Evolutionary conservation across 2,329 filamentous ascomycete genomes (phyloP).

Genomic region (Fusarium buxicola): DNA sequence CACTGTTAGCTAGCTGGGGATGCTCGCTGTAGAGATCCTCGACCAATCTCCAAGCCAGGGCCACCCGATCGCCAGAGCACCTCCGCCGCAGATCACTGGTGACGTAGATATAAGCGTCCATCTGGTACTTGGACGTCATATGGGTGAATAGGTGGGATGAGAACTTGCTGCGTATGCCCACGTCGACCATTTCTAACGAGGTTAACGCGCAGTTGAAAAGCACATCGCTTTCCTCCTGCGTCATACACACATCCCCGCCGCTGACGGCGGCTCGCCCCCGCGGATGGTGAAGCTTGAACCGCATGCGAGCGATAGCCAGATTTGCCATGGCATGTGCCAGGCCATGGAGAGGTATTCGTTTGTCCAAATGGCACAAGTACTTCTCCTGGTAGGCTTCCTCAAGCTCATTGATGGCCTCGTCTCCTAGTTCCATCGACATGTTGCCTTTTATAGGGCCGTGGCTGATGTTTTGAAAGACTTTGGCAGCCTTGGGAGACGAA

Average conservation of each 20-base stretch:
- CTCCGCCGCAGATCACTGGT: constrained; percentile 47
- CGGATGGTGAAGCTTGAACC: constrained; percentile 48
- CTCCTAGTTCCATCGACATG: constrained; percentile 21
- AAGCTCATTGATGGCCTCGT: constrained; percentile 44
- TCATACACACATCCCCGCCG: constrained; percentile 24
- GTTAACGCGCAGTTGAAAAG: constrained; percentile 43
- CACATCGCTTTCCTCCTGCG: constrained; percentile 37
- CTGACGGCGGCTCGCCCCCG: constrained; percentile 17
- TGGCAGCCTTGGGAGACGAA: constrained; percentile 35
- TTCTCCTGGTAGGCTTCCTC: constrained; percentile 43
- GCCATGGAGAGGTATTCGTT: constrained; percentile 46
- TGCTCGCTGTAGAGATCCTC: constrained; percentile 43
- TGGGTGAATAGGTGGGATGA: constrained; percentile 47
- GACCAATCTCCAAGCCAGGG: constrained; percentile 44
- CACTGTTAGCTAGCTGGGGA: constrained; percentile 20
- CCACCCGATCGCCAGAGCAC: constrained; percentile 26
- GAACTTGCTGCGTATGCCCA: constrained; percentile 42
- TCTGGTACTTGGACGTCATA: constrained; percentile 40
- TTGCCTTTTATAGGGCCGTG: constrained; percentile 14
- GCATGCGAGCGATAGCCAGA: constrained; percentile 44
- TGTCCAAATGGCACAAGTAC: constrained; percentile 40
- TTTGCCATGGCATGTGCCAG: constrained; percentile 39
- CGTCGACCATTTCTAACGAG: constrained; percentile 40
- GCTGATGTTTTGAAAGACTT: constrained; percentile 31
- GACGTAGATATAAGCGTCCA: constrained; percentile 50